Conservation (phyloP, 371 early-diverging fungal species). For the Rhizopus stolonifer region DNA sequence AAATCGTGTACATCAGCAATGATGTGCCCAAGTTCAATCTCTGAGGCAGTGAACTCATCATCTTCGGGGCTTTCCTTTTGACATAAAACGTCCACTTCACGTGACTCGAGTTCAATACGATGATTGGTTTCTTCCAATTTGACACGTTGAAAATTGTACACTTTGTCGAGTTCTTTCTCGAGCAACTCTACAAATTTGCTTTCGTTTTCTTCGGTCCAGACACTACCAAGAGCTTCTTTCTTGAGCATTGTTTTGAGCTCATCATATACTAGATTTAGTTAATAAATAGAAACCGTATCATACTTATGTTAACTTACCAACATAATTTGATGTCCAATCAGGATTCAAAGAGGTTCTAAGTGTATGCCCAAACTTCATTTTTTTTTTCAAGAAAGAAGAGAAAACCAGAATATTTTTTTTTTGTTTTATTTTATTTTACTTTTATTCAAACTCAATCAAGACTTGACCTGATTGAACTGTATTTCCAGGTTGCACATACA, state of each 20-base stretch:
- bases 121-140: constrained; percentile 89
- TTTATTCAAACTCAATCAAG: constrained; percentile 30
- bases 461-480: constrained; percentile 87
- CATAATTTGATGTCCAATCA: constrained; percentile 73
- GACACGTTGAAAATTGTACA: constrained; percentile 84
- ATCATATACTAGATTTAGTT: constrained; percentile 64
- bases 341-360: constrained; percentile 71
- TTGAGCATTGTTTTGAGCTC: constrained; percentile 82
- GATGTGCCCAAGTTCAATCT: constrained; percentile 80
- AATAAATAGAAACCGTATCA: neutral
- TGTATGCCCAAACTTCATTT: constrained; percentile 92
- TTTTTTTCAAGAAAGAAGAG: constrained; percentile 1
- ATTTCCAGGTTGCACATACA: constrained; percentile 71
- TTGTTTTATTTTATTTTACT: neutral
- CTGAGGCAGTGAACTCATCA: constrained; percentile 68
- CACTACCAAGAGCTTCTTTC: constrained; percentile 37
- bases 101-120: constrained; percentile 75
- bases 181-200: constrained; percentile 83
- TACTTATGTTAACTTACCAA: constrained; percentile 27
- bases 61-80: constrained; percentile 63
- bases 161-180: constrained; percentile 93
- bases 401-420: neutral
- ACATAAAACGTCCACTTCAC: constrained; percentile 56
- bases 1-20: constrained; percentile 93
- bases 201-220: constrained; percentile 77